Conservation (phyloP, 352 stramenopile genomes). For the Phytophthora vignae region DNA sequence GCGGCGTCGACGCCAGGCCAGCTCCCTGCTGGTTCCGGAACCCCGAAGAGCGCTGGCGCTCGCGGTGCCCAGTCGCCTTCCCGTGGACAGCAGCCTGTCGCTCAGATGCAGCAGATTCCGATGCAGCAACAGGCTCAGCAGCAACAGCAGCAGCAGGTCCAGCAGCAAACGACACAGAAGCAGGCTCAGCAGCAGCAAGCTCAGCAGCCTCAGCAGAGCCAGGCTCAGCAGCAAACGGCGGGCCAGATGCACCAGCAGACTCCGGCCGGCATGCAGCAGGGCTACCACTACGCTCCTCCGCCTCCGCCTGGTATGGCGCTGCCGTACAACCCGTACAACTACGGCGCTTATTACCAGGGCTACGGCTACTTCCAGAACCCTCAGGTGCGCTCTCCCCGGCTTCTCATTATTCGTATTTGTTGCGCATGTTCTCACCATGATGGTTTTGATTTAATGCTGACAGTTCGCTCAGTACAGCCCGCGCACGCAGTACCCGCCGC, state of each 20-base stretch:
- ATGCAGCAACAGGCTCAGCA: constrained; percentile 49
- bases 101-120: constrained; percentile 52
- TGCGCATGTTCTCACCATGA: constrained; percentile 8
- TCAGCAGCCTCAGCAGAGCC: constrained; percentile 45
- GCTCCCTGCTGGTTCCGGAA: constrained; percentile 54
- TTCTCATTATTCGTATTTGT: neutral
- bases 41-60: constrained; percentile 57
- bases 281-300: constrained; percentile 87
- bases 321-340: constrained; percentile 92
- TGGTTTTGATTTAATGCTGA: neutral
- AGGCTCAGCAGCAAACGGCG: constrained; percentile 55
- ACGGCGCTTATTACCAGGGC: constrained; percentile 85
- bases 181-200: constrained; percentile 51
- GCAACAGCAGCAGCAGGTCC: constrained; percentile 34
- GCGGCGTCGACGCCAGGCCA: constrained; percentile 44
- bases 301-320: constrained; percentile 88
- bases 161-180: constrained; percentile 58
- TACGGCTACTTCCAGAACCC: constrained; percentile 92
- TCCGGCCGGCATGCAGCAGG: constrained; percentile 61
- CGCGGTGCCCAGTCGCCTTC: constrained; percentile 65
- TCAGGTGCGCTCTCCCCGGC: constrained; percentile 48
- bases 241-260: constrained; percentile 70
- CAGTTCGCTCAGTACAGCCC: constrained; percentile 90
- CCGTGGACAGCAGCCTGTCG: constrained; percentile 47
- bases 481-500: constrained; percentile 84